These are phyloP conservation scores for Exophiala aquamarina DNA, from an alignment of 2,329 filamentous ascomycete genomes.

Conservation along the genomic window DNA sequence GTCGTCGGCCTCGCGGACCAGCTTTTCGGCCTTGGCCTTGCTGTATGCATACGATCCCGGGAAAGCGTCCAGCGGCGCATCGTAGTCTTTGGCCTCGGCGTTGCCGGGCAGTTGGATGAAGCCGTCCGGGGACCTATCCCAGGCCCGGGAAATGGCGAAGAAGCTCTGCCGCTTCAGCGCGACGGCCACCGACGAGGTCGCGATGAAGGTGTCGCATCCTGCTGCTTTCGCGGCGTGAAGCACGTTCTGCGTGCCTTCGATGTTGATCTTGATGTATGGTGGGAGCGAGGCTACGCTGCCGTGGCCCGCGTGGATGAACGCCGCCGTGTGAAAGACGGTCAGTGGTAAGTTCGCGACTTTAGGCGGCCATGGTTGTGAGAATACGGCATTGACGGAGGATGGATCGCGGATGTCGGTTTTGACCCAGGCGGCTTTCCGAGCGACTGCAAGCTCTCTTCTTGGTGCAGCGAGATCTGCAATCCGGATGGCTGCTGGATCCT, in stretches of 20 bases:
- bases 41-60: conserved; percentile 50
- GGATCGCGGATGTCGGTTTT: conserved; percentile 53
- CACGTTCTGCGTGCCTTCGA: conserved; percentile 51
- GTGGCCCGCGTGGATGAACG: conserved; percentile 54
- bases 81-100: conserved; percentile 40
- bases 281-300: conserved; percentile 47
- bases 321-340: conserved; percentile 60
- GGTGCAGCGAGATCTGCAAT: conserved; percentile 53
- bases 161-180: conserved; percentile 43
- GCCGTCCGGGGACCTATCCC: conserved; percentile 40
- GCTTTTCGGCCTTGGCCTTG: conserved; percentile 53
- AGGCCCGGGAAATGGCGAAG: conserved; percentile 43
- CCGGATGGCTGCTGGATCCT: conserved; percentile 52
- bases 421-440: conserved; percentile 44
- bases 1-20: conserved; percentile 49
- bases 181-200: conserved; percentile 54
- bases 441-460: conserved; percentile 42
- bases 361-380: conserved; percentile 49
- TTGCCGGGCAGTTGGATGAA: conserved; percentile 49
- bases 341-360: conserved; percentile 46
- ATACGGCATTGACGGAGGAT: conserved; percentile 46
- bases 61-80: conserved; percentile 37
- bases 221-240: conserved; percentile 47
- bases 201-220: conserved; percentile 53
- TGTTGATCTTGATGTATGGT: conserved; percentile 51